phyloP scores from a whole-genome alignment of 2,329 filamentous ascomycete genomes.

The Arthrobotrys pseudoclavata region DNA sequence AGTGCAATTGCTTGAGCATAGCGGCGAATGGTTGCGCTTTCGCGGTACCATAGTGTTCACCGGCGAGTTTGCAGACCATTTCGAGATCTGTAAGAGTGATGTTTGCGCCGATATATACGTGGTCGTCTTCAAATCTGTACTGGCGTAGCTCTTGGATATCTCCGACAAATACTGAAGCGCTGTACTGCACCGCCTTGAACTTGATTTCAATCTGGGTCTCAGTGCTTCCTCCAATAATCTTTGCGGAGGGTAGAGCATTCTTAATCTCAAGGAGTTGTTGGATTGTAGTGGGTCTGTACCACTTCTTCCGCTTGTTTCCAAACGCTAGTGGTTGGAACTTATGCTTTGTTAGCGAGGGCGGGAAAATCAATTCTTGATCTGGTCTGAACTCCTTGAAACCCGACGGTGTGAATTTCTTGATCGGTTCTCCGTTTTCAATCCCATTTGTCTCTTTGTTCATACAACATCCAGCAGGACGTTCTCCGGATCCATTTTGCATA shows the following conservation, averaged over 20 bases:
- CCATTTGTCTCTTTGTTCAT: constrained; percentile 71
- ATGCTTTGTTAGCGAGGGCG: constrained; percentile 84
- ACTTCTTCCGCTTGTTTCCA: constrained; percentile 93
- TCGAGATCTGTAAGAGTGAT: constrained; percentile 93
- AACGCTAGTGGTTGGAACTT: constrained; percentile 85
- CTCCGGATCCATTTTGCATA: constrained; percentile 74
- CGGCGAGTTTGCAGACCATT: constrained; percentile 81
- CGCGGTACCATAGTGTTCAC: constrained; percentile 79
- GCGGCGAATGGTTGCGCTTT: constrained; percentile 86
- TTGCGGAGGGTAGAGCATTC: constrained; percentile 83
- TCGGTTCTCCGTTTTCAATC: constrained; percentile 66
- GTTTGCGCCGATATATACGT: constrained; percentile 93
- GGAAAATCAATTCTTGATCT: constrained; percentile 95
- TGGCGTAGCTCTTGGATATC: constrained; percentile 91
- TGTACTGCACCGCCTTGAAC: constrained; percentile 94
- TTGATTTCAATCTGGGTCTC: constrained; percentile 99
- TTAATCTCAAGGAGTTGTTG: constrained; percentile 94
- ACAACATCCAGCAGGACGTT: constrained; percentile 75
- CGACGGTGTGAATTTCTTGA: constrained; percentile 81
- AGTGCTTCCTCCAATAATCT: constrained; percentile 94
- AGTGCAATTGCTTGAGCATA: constrained; percentile 92
- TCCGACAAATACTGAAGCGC: constrained; percentile 89
- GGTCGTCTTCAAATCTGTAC: constrained; percentile 82
- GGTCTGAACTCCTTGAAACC: constrained; percentile 95
- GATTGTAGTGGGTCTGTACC: constrained; percentile 90